Evolutionary conservation across 2,329 filamentous ascomycete species (phyloP).

Genomic region (Beauveria medogensis): DNA sequence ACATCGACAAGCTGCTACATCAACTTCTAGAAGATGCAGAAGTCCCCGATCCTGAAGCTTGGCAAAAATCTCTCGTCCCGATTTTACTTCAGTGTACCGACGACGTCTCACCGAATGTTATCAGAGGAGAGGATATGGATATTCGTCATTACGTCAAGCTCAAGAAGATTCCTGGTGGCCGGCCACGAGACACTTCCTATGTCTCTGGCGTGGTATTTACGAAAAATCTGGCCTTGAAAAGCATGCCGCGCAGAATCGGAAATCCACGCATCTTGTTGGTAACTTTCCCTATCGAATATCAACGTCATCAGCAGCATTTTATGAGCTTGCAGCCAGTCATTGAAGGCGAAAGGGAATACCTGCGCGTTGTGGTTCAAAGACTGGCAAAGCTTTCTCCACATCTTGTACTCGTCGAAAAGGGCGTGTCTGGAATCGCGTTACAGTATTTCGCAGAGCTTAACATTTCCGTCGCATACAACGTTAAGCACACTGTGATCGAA

Average conservation of each 20-base stretch:
- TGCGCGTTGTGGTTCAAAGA: slow-evolving; percentile 83
- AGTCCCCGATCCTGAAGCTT: slow-evolving; percentile 65
- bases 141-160: slow-evolving; percentile 96
- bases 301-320: slow-evolving; percentile 78
- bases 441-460: slow-evolving; percentile 81
- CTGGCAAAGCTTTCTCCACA: slow-evolving; percentile 82
- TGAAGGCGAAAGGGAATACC: slow-evolving; percentile 88
- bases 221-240: slow-evolving; percentile 93
- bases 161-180: slow-evolving; percentile 89
- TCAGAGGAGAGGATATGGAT: slow-evolving; percentile 88
- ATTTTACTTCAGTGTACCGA: slow-evolving; percentile 87
- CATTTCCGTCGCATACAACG: slow-evolving; percentile 91
- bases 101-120: slow-evolving; percentile 88
- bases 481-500: slow-evolving; percentile 91
- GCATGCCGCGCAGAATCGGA: slow-evolving; percentile 80
- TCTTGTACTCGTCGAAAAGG: slow-evolving; percentile 83
- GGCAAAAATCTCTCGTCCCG: slow-evolving; percentile 85
- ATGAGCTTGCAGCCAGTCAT: slow-evolving; percentile 98
- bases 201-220: slow-evolving; percentile 95
- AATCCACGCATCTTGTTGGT: slow-evolving; percentile 86
- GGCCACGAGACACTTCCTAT: slow-evolving; percentile 87
- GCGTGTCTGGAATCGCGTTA: slow-evolving; percentile 83
- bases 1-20: slow-evolving; percentile 75
- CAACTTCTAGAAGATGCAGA: slow-evolving; percentile 74
- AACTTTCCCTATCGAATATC: slow-evolving; percentile 93